phyloP scores from a whole-genome alignment of 495 filamentous ascomycete species.

The Penicillium psychrofluorescens region DNA sequence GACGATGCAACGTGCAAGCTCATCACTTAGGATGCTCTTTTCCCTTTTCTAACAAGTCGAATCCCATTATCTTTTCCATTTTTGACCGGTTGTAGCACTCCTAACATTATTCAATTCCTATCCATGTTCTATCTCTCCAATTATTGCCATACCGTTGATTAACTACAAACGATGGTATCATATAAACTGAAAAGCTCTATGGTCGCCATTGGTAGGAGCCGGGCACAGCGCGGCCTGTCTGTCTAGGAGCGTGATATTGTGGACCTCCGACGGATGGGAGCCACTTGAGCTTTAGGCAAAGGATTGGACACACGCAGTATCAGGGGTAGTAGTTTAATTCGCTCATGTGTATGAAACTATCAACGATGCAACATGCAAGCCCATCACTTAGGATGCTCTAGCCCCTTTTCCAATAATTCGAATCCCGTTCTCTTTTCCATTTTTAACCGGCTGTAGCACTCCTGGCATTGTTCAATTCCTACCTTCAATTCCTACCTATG shows the following conservation, averaged over 20 bases:
- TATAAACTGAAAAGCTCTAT: constrained; percentile 13
- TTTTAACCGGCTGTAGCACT: constrained; percentile 1
- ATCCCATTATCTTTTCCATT: no score
- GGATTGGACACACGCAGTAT: not conserved
- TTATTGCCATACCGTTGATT: not conserved
- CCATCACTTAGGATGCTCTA: not conserved
- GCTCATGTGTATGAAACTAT: not conserved
- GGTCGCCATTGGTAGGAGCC: no score
- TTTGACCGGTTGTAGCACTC: not conserved
- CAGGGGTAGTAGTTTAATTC: not conserved
- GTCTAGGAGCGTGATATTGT: constrained; percentile 23
- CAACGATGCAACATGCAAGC: not conserved
- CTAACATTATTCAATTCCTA: not conserved
- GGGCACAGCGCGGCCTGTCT: not conserved
- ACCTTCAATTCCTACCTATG: not conserved
- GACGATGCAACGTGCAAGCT: not conserved
- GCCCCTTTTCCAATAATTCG: not conserved
- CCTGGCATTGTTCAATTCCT: not conserved
- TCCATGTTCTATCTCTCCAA: not conserved
- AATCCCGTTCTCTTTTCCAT: no score
- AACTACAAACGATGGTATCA: constrained; percentile 3
- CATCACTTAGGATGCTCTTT: not conserved
- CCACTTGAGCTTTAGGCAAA: no score
- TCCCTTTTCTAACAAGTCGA: not conserved
- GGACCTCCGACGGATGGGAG: constrained; percentile 26